Base-by-base conservation (phyloP, 1,284 basidiomycete genomes). In the Apiotrichum siamense region DNA sequence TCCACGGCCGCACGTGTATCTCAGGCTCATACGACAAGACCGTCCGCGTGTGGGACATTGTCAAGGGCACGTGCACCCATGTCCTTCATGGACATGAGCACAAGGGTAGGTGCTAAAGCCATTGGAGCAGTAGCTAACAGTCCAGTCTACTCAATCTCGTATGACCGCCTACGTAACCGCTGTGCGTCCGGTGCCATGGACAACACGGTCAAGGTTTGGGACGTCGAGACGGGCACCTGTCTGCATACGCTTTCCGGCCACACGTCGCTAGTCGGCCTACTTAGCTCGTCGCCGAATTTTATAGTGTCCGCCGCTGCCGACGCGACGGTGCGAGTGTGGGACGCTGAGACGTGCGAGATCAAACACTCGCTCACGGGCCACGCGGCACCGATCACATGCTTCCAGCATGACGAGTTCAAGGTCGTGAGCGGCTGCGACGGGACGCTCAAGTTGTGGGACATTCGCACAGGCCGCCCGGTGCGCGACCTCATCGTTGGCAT, bases 171-270 rank as follows among this genome's bases (percentile, higher is more conserved):
- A 42, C 86, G 91, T 18, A 84, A 88, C 55, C 86, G 90, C 65
- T 89, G 88, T 29, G 89, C 87, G 57, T 96, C 92, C 1, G 92
- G 92, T 6, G 96, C 92, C 1, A 93, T 96, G 90, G 92, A 96
- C 70, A 87, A 89, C 48, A 92, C 89, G 3, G 91, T 96, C 59
- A 86, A 88, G 47, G 83, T 97, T 31, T 97, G 92, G 92, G 86
- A 87, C 61, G 76, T 92, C 26, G 80, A 79, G 40, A 88, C 81
- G 1, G 92, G 92, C 1, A 79, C 84, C 64, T 87, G 85, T 57
- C 79, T 85, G 35, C 83, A 88, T 64, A 84, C 84, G 1, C 78
- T 97, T 17, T 83, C 83, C 1, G 90, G 90, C 0, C 89, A 93
- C 66, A 90, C 86, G 0, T 91, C 89, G 7, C 80, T 93, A 25